Evolutionary conservation across 371 early-diverging fungal genomes (phyloP).

Genomic region (Entomophthora muscae): DNA sequence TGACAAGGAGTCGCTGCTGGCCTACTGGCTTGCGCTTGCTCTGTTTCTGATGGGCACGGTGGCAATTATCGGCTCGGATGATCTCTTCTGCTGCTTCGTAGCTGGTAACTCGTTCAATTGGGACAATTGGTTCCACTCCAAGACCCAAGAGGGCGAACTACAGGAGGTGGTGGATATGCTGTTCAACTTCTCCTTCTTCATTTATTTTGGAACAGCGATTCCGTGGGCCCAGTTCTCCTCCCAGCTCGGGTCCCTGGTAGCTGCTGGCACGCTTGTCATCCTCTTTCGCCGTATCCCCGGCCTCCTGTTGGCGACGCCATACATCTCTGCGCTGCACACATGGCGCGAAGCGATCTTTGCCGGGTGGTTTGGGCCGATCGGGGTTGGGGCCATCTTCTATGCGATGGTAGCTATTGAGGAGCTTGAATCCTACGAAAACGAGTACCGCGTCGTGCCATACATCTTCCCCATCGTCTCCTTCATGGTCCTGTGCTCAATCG

Average conservation of each 20-base stretch:
- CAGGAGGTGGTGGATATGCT: conserved; percentile 84
- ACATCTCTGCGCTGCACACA: conserved; percentile 52
- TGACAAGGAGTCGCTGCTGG: conserved; percentile 76
- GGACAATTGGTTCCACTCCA: conserved; percentile 78
- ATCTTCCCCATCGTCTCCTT: conserved; percentile 47
- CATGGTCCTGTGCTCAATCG: conserved; percentile 50
- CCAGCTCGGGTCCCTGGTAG: conserved; percentile 45
- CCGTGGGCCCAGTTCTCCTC: conserved; percentile 56
- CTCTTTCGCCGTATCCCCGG: conserved; percentile 68
- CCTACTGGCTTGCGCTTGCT: conserved; percentile 67
- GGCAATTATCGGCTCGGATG: too few species aligned
- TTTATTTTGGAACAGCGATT: conserved; percentile 78
- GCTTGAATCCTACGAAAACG: conserved; percentile 10
- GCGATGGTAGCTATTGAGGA: conserved; percentile 36
- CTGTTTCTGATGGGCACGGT: conserved; percentile 60
- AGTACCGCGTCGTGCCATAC: conserved; percentile 13
- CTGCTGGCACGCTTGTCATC: conserved; percentile 56
- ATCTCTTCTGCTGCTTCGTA: too few species aligned
- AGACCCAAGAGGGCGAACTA: conserved; percentile 70
- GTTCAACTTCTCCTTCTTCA: conserved; percentile 76
- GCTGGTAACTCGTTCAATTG: conserved; percentile 77
- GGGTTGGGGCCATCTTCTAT: conserved; percentile 73
- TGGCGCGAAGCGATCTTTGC: conserved; percentile 76
- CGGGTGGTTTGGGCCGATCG: conserved; percentile 96
- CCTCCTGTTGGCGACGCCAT: conserved; percentile 36